Percentiles rank a stretch among this genome's conserved stretches.
Evolutionary conservation across 345 rosid genomes (phyloP).

Genomic region (Erodium maritimum): DNA sequence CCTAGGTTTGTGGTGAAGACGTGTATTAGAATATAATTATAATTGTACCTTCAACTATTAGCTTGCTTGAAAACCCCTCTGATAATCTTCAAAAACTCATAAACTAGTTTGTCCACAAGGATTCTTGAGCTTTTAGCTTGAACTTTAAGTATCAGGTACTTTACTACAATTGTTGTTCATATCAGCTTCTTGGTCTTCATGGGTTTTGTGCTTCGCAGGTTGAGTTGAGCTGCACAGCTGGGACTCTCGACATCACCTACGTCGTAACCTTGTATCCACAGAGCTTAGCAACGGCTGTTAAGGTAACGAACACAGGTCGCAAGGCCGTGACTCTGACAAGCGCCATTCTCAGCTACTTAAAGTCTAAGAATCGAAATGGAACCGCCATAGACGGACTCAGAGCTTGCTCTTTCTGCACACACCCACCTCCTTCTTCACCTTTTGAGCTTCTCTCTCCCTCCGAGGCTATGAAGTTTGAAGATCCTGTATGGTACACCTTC

Average conservation of each 20-base stretch:
- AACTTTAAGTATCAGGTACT: too few species aligned
- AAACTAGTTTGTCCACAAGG: too few species aligned
- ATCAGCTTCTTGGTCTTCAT: too few species aligned
- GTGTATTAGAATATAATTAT: too few species aligned
- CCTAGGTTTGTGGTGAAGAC: too few species aligned
- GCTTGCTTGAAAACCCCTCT: too few species aligned
- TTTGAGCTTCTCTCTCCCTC: constrained; percentile 65
- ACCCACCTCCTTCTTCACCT: constrained; percentile 64
- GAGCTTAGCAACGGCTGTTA: constrained; percentile 67
- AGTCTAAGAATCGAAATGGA: constrained; percentile 40
- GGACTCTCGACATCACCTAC: constrained; percentile 50
- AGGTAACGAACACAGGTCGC: constrained; percentile 58
- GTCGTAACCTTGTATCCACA: constrained; percentile 59
- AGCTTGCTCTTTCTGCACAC: constrained; percentile 51
- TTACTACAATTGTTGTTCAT: too few species aligned
- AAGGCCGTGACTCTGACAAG: constrained; percentile 49
- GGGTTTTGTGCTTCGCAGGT: constrained; percentile 36
- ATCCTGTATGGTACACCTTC: constrained; percentile 45
- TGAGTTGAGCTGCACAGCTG: constrained; percentile 51
- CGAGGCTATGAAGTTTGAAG: constrained; percentile 71
- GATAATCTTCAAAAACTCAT: too few species aligned
- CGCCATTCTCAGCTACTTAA: constrained; percentile 64
- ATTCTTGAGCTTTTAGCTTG: too few species aligned
- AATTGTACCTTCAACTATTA: too few species aligned
- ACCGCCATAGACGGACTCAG: constrained; percentile 56